Evolutionary conservation across 805 yeast species (phyloP).

Genomic region (Pachysolen tannophilus): DNA sequence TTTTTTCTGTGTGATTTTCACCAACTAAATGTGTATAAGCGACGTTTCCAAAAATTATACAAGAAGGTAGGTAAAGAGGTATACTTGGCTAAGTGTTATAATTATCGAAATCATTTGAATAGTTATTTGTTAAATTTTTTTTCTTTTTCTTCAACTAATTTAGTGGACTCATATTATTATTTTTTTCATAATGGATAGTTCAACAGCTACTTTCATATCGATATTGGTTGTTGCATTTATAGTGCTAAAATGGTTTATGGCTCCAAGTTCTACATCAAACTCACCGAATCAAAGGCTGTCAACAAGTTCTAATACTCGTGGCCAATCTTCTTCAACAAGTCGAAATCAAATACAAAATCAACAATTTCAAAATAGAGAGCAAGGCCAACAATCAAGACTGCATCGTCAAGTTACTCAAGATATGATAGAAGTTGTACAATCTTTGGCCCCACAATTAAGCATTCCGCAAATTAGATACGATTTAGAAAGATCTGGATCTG

Average conservation of each 20-base stretch:
- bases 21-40: too few species aligned
- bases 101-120: too few species aligned
- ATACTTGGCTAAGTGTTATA: too few species aligned
- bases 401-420: constrained; percentile 48
- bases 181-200: constrained; percentile 39
- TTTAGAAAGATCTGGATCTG: constrained; percentile 69
- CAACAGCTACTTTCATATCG: constrained; percentile 42
- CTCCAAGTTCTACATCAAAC: constrained; percentile 26
- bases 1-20: too few species aligned
- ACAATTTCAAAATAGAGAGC: constrained; percentile 8
- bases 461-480: constrained; percentile 66
- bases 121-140: too few species aligned
- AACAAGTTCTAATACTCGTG: too few species aligned
- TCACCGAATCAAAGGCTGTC: too few species aligned
- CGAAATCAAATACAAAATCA: constrained; percentile 6
- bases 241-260: constrained; percentile 57
- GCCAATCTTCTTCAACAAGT: constrained; percentile 7
- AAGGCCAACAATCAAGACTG: constrained; percentile 1
- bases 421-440: constrained; percentile 82
- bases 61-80: too few species aligned
- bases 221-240: constrained; percentile 46
- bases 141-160: too few species aligned
- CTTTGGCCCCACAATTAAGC: constrained; percentile 69
- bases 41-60: too few species aligned
- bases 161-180: neutral